These are phyloP conservation scores for Mycena kentingensis DNA, from an alignment of 768 basidiomycete genomes.

Conservation along the genomic window DNA sequence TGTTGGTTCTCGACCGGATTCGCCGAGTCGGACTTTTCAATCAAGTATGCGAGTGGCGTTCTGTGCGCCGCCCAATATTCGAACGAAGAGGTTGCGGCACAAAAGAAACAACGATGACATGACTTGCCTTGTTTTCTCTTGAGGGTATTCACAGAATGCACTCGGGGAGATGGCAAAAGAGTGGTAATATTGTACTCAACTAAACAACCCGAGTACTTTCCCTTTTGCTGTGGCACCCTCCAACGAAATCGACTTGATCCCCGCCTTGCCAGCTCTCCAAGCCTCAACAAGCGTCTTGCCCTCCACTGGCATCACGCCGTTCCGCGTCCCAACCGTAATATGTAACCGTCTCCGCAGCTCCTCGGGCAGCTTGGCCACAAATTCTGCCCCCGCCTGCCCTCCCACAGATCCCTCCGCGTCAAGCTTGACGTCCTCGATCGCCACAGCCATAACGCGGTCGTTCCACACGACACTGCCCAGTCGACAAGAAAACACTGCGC, in stretches of 20 bases:
- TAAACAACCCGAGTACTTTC: constrained; percentile 16
- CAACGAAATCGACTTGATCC: constrained; percentile 31
- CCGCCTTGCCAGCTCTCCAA: constrained; percentile 45
- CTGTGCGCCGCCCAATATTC: too few species aligned
- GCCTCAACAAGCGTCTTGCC: constrained; percentile 63
- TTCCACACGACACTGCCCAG: constrained; percentile 74
- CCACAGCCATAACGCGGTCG: constrained; percentile 75
- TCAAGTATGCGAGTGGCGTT: too few species aligned
- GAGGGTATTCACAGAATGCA: too few species aligned
- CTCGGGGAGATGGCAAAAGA: too few species aligned
- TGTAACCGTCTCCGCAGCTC: constrained; percentile 62
- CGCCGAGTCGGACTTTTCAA: too few species aligned
- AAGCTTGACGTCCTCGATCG: constrained; percentile 58
- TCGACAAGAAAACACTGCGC: constrained; percentile 56
- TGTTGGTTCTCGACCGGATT: too few species aligned
- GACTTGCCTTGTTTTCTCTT: too few species aligned
- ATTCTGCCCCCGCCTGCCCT: constrained; percentile 45
- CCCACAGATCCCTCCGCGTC: constrained; percentile 31
- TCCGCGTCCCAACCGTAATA: constrained; percentile 81
- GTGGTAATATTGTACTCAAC: too few species aligned
- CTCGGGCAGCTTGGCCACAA: constrained; percentile 48
- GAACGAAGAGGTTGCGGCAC: too few species aligned
- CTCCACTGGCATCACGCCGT: constrained; percentile 61
- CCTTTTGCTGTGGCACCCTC: constrained; percentile 25
- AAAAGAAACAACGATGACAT: too few species aligned